Evolutionary conservation across 1,139 yeast species (phyloP).

Genomic region (Wickerhamiella pararugosa): DNA sequence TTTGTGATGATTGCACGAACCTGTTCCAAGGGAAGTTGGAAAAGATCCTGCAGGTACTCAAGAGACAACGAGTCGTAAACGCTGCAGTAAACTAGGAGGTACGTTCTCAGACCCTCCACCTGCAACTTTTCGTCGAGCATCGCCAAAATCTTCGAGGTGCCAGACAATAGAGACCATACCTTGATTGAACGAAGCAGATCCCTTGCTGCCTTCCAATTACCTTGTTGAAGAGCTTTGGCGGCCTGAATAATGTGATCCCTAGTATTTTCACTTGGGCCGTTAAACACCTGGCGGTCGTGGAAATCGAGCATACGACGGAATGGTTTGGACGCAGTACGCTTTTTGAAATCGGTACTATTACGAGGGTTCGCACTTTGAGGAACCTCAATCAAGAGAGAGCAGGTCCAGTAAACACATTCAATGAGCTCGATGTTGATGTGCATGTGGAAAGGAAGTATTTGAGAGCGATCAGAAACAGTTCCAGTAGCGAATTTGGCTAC

Average conservation of each 20-base stretch:
- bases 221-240: constrained; percentile 74
- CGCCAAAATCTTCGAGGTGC: constrained; percentile 45
- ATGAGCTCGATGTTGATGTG: constrained; percentile 91
- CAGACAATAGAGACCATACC: constrained; percentile 77
- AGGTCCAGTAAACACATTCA: constrained; percentile 86
- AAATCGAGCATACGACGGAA: constrained; percentile 86
- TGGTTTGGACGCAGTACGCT: constrained; percentile 60
- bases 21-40: constrained; percentile 42
- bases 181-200: constrained; percentile 61
- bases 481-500: constrained; percentile 31
- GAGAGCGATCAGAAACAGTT: constrained; percentile 48
- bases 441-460: constrained; percentile 93
- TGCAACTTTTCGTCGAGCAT: constrained; percentile 70
- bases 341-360: constrained; percentile 37
- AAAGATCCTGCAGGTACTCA: constrained; percentile 45
- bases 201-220: constrained; percentile 77
- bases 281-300: constrained; percentile 87
- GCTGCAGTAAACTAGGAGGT: constrained; percentile 67
- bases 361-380: constrained; percentile 62
- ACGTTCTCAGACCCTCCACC: constrained; percentile 81
- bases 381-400: constrained; percentile 79
- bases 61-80: constrained; percentile 68
- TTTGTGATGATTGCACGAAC: constrained; percentile 53
- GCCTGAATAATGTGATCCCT: constrained; percentile 91
- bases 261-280: constrained; percentile 96